phyloP scores from a whole-genome alignment of 1,139 yeast species.

The Suhomyces ambrosiae region DNA sequence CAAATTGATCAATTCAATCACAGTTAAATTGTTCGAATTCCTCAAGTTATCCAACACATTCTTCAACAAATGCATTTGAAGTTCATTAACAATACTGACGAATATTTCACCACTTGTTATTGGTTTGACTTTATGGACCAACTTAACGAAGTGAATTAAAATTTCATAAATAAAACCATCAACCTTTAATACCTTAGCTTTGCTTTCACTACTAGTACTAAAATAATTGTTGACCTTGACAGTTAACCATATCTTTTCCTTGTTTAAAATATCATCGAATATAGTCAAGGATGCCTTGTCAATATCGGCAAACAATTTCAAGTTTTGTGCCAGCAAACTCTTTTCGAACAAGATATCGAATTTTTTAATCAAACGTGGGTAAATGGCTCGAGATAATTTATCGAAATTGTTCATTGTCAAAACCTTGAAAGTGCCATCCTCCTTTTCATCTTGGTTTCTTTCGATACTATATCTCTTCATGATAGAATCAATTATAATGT shows the following conservation, averaged over 20 bases:
- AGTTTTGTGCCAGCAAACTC: constrained; percentile 40
- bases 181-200: constrained; percentile 22
- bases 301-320: constrained; percentile 46
- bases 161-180: constrained; percentile 47
- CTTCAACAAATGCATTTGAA: constrained; percentile 41
- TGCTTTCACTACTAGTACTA: constrained; percentile 13
- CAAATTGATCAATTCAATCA: constrained; percentile 28
- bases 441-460: constrained; percentile 24
- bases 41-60: constrained; percentile 37
- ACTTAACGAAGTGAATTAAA: constrained; percentile 45
- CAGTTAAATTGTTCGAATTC: constrained; percentile 18
- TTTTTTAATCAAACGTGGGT: constrained; percentile 35
- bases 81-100: constrained; percentile 39
- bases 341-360: constrained; percentile 43
- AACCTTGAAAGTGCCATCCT: constrained; percentile 39
- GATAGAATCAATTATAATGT: constrained; percentile 50
- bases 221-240: constrained; percentile 33
- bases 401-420: constrained; percentile 52
- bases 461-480: constrained; percentile 47
- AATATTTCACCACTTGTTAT: constrained; percentile 43
- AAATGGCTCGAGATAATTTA: constrained; percentile 34
- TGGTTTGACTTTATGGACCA: constrained; percentile 45
- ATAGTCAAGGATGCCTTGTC: constrained; percentile 47
- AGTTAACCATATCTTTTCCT: constrained; percentile 41
- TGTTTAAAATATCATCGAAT: constrained; percentile 43